A percentile compares a stretch with the other conserved stretches of the same genome.
These are phyloP conservation scores for Jaltomata sinuosa DNA, from an alignment of 257 asterid species.

Conservation along the genomic window DNA sequence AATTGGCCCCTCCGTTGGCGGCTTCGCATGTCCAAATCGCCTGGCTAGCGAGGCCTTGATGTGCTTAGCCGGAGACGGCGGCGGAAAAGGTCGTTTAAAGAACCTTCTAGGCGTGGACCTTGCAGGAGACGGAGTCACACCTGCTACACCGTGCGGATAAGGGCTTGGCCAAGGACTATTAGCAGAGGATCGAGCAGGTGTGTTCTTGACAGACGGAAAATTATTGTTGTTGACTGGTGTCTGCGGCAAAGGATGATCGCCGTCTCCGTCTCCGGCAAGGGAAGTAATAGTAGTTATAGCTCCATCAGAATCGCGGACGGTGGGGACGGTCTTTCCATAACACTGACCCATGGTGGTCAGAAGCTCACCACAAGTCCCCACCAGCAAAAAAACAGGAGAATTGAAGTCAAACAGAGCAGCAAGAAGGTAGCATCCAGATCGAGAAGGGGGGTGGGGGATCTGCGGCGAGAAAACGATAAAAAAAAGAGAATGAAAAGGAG, in stretches of 20 bases:
- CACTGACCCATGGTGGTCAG: slow-evolving; percentile 60
- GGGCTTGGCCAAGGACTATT: slow-evolving; percentile 87
- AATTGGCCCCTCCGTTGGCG: slow-evolving; percentile 63
- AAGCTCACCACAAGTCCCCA: slow-evolving; percentile 22
- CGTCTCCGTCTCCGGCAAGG: background rate
- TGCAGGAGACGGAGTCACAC: slow-evolving; percentile 76
- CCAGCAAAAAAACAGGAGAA: background rate
- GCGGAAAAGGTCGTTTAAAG: slow-evolving; percentile 79
- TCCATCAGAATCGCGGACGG: slow-evolving; percentile 35
- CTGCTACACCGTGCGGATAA: slow-evolving; percentile 48
- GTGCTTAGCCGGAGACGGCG: slow-evolving; percentile 97
- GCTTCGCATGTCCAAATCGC: slow-evolving; percentile 60
- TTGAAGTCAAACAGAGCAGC: slow-evolving; percentile 6
- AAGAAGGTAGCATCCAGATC: slow-evolving; percentile 10
- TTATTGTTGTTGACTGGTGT: slow-evolving; percentile 25
- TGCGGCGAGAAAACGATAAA: slow-evolving; percentile 4
- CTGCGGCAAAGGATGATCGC: slow-evolving; percentile 25
- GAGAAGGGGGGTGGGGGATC: background rate
- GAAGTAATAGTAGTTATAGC: slow-evolving; percentile 9
- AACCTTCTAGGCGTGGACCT: slow-evolving; percentile 87
- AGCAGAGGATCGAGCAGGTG: slow-evolving; percentile 72
- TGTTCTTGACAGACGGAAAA: slow-evolving; percentile 38
- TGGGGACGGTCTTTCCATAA: slow-evolving; percentile 81
- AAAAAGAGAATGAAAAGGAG: slow-evolving; percentile 8
- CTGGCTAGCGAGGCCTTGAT: slow-evolving; percentile 76